Conservation (phyloP, 1,284 basidiomycete species). For the Irpex lacteus region DNA sequence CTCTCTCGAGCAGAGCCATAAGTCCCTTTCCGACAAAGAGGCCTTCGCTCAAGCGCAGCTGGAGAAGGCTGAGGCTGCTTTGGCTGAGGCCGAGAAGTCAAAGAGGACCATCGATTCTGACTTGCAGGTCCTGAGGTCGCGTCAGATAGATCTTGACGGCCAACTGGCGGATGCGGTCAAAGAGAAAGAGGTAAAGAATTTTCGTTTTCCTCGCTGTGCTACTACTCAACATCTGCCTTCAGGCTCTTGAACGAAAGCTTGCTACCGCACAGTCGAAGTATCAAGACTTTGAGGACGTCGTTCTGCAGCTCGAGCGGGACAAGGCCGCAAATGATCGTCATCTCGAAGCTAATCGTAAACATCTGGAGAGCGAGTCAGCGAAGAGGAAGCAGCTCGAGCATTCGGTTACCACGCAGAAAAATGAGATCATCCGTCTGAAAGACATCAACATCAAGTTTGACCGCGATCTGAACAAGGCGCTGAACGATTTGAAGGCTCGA, state of each 20-base stretch:
- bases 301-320: constrained; percentile 82
- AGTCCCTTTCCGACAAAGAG: constrained; percentile 62
- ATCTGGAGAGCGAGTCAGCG: constrained; percentile 65
- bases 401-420: constrained; percentile 58
- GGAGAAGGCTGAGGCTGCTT: constrained; percentile 48
- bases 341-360: constrained; percentile 63
- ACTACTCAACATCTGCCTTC: constrained; percentile 4
- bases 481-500: constrained; percentile 76
- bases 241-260: constrained; percentile 80
- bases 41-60: constrained; percentile 49
- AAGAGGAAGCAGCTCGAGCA: constrained; percentile 78
- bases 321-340: constrained; percentile 74
- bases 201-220: constrained; percentile 16
- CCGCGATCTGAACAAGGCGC: constrained; percentile 76
- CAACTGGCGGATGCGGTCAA: constrained; percentile 62
- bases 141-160: constrained; percentile 69
- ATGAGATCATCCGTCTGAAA: constrained; percentile 67
- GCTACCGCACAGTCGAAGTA: constrained; percentile 71
- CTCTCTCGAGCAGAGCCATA: constrained; percentile 56
- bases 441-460: constrained; percentile 76
- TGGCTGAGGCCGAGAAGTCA: constrained; percentile 68
- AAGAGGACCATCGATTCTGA: constrained; percentile 75
- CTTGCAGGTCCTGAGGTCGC: constrained; percentile 66
- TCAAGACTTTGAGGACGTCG: constrained; percentile 84
- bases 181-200: constrained; percentile 62